phyloP scores from a whole-genome alignment of 768 basidiomycete genomes.

The Auricularia auricula-judae region DNA sequence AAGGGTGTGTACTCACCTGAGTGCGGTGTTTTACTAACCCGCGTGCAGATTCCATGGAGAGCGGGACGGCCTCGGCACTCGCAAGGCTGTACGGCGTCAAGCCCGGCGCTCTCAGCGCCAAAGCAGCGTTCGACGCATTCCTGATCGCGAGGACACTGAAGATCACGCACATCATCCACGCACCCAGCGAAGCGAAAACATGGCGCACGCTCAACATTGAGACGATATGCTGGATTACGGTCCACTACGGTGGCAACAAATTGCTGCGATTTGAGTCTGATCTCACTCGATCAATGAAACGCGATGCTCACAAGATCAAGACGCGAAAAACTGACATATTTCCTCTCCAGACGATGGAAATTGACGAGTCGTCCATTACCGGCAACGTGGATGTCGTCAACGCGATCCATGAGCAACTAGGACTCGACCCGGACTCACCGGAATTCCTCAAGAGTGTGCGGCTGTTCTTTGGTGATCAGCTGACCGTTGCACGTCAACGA shows the following conservation, averaged over 20 bases:
- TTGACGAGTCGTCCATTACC: constrained; percentile 25
- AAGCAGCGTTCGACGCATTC: too few species aligned
- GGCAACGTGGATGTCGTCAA: constrained; percentile 26
- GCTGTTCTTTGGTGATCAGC: constrained; percentile 24
- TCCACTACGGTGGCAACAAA: too few species aligned
- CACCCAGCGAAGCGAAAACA: too few species aligned
- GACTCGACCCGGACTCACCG: constrained; percentile 5
- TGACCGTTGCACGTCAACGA: constrained; percentile 24
- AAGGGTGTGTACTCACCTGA: constrained; percentile 22
- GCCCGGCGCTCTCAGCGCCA: too few species aligned
- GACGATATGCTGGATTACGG: too few species aligned
- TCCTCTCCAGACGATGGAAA: constrained; percentile 24
- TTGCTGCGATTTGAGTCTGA: too few species aligned
- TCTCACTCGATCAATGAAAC: constrained; percentile 17
- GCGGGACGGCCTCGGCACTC: too few species aligned
- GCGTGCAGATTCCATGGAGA: too few species aligned
- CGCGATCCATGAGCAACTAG: constrained; percentile 18
- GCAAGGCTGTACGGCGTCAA: too few species aligned
- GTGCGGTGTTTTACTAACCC: background rate
- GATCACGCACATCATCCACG: too few species aligned
- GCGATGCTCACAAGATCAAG: constrained; percentile 16
- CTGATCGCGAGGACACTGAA: too few species aligned
- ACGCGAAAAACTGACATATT: constrained; percentile 19
- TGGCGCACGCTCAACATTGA: too few species aligned
- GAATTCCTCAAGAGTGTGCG: constrained; percentile 6